Conservation (phyloP, 176 grass and related monocot species). For the Carex pumila region DNA sequence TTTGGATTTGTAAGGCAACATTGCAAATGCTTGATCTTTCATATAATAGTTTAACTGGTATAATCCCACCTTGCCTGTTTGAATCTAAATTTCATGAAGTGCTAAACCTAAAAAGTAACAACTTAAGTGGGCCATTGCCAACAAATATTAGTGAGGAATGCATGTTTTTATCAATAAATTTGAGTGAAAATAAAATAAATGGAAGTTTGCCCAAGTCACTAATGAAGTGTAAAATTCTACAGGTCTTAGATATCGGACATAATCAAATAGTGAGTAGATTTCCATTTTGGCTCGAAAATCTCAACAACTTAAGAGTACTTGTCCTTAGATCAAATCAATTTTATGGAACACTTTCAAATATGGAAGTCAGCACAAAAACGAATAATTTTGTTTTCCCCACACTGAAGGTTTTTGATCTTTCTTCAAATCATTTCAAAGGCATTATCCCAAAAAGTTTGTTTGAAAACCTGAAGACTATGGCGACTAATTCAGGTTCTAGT, state of each 20-base stretch:
- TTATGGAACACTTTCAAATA: conserved; percentile 2
- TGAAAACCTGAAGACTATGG: conserved; percentile 26
- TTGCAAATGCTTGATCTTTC: too few species aligned
- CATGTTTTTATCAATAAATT: conserved; percentile 2
- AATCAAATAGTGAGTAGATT: conserved; percentile 23
- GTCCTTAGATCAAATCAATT: conserved; percentile 30
- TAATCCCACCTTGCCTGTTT: too few species aligned
- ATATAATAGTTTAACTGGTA: too few species aligned
- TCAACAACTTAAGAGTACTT: conserved; percentile 12
- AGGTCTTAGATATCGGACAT: conserved; percentile 29
- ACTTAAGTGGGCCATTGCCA: too few species aligned
- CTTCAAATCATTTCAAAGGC: conserved; percentile 29
- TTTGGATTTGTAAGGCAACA: neutral
- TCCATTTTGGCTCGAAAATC: conserved; percentile 15
- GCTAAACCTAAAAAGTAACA: too few species aligned
- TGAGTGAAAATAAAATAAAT: conserved; percentile 26
- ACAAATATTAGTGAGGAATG: too few species aligned
- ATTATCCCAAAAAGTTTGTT: neutral
- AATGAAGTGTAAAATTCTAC: conserved; percentile 11
- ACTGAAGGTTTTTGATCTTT: conserved; percentile 30
- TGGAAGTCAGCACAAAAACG: neutral
- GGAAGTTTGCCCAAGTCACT: conserved; percentile 20
- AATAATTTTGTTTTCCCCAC: neutral
- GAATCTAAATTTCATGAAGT: too few species aligned
- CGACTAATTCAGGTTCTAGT: neutral